Base-by-base conservation (phyloP, 2,329 filamentous ascomycete species). In the Mycocentrospora acerina region DNA sequence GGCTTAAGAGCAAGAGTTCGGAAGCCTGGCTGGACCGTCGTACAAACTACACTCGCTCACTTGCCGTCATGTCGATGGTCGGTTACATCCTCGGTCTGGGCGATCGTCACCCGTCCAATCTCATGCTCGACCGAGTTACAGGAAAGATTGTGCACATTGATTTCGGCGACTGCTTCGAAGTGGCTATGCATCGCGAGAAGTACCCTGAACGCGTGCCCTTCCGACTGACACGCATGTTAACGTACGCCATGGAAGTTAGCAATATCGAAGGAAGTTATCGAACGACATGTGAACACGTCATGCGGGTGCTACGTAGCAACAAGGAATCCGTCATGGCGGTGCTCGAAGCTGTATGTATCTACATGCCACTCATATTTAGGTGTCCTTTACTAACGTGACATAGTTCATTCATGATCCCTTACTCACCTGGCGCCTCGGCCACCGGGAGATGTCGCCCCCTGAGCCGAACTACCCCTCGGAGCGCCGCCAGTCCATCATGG, bases 41-140 rank as follows among this genome's bases (percentile, higher is more conserved):
- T 36, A 98, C 94, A n/a, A 98, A 95, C 65, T 99, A 98, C 71
- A 98, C 93, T 13, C 86, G 93, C 41, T 97, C 91, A 1, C 77
- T 98, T 2, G 93, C 89, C 55, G 93, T 98, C 59, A 99, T 98
- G 93, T 96, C 90, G n/a, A 98, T 99, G 90, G 93, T 97, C n/a
- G 93, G 93, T 48, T 99, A 99, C 68, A 97, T 99, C 51, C 82
- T 99, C 15, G 94, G 93, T 44, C 77, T 99, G 11, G 93, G 93
- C 37, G 93, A 99, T 71, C 85, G 94, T 32, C 93, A 99, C 71
- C 94, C 94, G 25, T 96, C 90, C 44, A 99, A 99, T 68, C 73
- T 99, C 60, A 94, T 98, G 86, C 84, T 99, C 27, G 93, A 98
- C 68, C 86, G 90, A 26, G 83, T 94, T 45, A 97, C 91, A 1